Percentiles rank a stretch among this genome's conserved stretches.
Conservation (phyloP, 306 rosid genomes). For the Urtica urens region DNA sequence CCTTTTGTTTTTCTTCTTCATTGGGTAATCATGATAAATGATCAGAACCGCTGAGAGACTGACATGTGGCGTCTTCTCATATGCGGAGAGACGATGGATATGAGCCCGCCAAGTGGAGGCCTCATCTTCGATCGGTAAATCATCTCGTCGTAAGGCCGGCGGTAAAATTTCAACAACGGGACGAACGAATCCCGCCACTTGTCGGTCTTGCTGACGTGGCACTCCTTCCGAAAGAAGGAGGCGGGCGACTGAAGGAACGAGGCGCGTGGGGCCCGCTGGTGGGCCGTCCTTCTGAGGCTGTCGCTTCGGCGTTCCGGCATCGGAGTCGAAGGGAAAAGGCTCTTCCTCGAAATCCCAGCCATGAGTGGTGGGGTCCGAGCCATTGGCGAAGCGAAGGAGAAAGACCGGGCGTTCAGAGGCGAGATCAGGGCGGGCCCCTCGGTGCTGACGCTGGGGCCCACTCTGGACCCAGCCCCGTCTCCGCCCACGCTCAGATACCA, state of each 20-base stretch:
- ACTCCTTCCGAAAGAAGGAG: slow-evolving; percentile 53
- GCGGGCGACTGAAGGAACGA: slow-evolving; percentile 95
- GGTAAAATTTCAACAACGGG: slow-evolving; percentile 60
- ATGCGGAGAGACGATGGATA: slow-evolving; percentile 83
- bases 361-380: slow-evolving; percentile 51
- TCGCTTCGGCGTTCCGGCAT: slow-evolving; percentile 51
- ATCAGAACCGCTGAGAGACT: slow-evolving; percentile 76
- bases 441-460: slow-evolving; percentile 56
- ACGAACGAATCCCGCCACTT: slow-evolving; percentile 56
- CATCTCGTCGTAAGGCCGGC: slow-evolving; percentile 89
- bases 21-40: not conserved
- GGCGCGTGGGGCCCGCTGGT: slow-evolving; percentile 44
- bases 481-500: slow-evolving; percentile 79
- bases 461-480: slow-evolving; percentile 87
- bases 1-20: too few relatives aligned
- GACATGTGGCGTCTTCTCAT: slow-evolving; percentile 79
- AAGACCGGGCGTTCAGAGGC: slow-evolving; percentile 71
- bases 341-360: slow-evolving; percentile 28
- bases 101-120: slow-evolving; percentile 93
- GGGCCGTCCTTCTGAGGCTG: slow-evolving; percentile 10
- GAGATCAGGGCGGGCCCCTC: slow-evolving; percentile 71
- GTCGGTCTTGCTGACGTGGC: slow-evolving; percentile 45
- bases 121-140: slow-evolving; percentile 87
- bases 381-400: slow-evolving; percentile 83
- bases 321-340: slow-evolving; percentile 74